Evolutionary conservation across 2,329 filamentous ascomycete species (phyloP).

Genomic region (Trichoderma pleuroti): DNA sequence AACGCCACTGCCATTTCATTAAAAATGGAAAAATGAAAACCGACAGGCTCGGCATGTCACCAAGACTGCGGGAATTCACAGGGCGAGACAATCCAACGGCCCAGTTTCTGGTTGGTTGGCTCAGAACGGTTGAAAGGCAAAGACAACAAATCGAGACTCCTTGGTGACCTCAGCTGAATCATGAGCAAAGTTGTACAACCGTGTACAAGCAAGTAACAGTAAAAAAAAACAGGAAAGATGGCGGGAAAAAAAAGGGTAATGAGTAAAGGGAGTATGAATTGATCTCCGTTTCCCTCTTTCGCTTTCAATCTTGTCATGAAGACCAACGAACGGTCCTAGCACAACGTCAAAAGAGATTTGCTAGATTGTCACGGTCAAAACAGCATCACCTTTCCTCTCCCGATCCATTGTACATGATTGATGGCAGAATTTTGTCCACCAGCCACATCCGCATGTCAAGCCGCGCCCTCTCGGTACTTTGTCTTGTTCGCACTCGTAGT

Average conservation of each 20-base stretch:
- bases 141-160: not conserved
- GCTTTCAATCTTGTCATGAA: not conserved
- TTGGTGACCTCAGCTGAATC: not conserved
- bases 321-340: not conserved
- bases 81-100: slow-evolving; percentile 4
- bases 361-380: not conserved
- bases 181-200: not conserved
- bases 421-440: not conserved
- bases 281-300: not conserved
- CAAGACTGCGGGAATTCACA: slow-evolving; percentile 12
- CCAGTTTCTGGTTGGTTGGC: not conserved
- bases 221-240: not conserved
- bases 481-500: not conserved
- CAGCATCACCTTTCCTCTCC: not conserved
- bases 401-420: not conserved
- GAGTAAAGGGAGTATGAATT: not conserved
- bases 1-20: not conserved
- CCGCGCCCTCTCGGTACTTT: not conserved
- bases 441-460: not conserved
- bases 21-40: not conserved
- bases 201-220: not conserved
- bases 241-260: not conserved
- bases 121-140: not conserved
- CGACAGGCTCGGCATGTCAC: not conserved
- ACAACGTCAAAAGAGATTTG: not conserved